Conservation (phyloP, 106 monocot genomes). For the Allium sativum region DNA sequence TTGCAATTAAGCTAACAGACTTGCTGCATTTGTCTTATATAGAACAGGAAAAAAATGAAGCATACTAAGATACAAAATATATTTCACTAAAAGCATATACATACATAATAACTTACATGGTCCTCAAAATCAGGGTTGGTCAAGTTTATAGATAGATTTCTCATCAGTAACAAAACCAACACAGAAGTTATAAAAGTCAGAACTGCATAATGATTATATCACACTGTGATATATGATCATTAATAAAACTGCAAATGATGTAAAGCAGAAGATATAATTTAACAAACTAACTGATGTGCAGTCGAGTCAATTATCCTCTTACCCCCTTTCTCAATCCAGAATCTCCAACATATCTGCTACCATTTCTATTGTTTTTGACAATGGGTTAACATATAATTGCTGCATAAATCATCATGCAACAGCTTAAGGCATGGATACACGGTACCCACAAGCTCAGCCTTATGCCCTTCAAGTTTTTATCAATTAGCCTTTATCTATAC, state of each 20-base stretch:
- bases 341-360: background rate
- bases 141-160: conserved; percentile 80
- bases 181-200: conserved; percentile 6
- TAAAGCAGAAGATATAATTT: background rate
- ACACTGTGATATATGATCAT: background rate
- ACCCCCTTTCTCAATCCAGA: background rate
- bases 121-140: conserved; percentile 87
- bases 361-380: background rate
- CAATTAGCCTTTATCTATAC: no score
- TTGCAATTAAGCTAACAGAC: background rate
- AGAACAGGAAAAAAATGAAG: background rate
- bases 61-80: background rate
- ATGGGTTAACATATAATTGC: background rate
- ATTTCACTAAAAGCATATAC: no score
- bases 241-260: background rate
- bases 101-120: conserved; percentile 41
- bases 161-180: conserved; percentile 80
- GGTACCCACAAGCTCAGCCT: no score
- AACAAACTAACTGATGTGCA: no score
- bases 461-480: no score
- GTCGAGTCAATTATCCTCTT: no score
- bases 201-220: background rate
- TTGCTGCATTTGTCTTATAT: background rate
- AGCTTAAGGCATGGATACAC: no score
- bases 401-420: no score